phyloP scores from a whole-genome alignment of 139 green algal genomes.

The Parachlorella kessleri region DNA sequence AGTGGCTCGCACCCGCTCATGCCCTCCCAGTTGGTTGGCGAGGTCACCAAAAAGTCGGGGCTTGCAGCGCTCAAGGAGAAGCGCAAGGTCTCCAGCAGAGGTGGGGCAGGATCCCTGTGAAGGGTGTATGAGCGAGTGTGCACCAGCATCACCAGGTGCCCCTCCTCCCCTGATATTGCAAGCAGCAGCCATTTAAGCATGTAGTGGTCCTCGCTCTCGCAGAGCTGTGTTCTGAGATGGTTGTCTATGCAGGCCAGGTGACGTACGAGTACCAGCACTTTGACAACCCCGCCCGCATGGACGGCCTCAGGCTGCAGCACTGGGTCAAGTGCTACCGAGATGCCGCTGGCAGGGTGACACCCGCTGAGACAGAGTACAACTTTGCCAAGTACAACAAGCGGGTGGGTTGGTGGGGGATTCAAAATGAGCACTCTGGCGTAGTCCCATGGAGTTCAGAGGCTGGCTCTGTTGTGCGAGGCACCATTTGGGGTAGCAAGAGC shows the following conservation, averaged over 20 bases:
- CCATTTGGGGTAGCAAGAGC: too few species aligned
- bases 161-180: too few species aligned
- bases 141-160: too few species aligned
- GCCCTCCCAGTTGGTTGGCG: slow-evolving; percentile 64
- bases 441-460: too few species aligned
- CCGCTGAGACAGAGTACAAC: slow-evolving; percentile 77
- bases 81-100: background rate
- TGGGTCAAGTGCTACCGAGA: slow-evolving; percentile 91
- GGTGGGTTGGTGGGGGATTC: too few species aligned
- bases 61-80: slow-evolving; percentile 57
- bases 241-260: slow-evolving; percentile 35
- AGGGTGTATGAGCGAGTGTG: too few species aligned
- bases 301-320: slow-evolving; percentile 77
- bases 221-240: background rate
- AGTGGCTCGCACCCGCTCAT: slow-evolving; percentile 83
- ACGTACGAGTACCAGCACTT: slow-evolving; percentile 74
- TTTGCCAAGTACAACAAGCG: slow-evolving; percentile 95
- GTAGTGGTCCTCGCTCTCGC: background rate
- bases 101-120: too few species aligned
- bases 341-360: slow-evolving; percentile 57
- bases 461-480: too few species aligned
- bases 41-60: slow-evolving; percentile 51
- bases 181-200: too few species aligned
- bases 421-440: too few species aligned
- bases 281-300: slow-evolving; percentile 70